These are phyloP conservation scores for Combretum micranthum DNA, from an alignment of 345 rosid genomes.

Conservation along the genomic window DNA sequence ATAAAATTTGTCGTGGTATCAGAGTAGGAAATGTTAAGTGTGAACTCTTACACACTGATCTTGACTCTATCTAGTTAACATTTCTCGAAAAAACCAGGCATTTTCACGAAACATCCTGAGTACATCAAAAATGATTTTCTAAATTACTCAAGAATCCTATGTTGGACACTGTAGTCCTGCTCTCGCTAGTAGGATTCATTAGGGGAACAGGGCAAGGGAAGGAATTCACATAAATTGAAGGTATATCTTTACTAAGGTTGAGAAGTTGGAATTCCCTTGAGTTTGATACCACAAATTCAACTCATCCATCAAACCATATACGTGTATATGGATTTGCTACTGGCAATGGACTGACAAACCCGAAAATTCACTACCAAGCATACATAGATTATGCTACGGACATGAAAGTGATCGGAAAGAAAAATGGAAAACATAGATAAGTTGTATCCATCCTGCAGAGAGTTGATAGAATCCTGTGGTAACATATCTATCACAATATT, in stretches of 20 bases:
- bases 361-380: conserved; percentile 69
- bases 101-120: conserved; percentile 63
- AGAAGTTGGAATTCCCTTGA: no score
- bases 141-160: conserved; percentile 83
- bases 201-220: conserved; percentile 70
- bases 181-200: conserved; percentile 55
- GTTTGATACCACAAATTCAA: no score
- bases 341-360: conserved; percentile 80
- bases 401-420: conserved; percentile 37
- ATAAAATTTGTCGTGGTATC: background rate
- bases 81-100: conserved; percentile 24
- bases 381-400: conserved; percentile 67
- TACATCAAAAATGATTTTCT: conserved; percentile 65
- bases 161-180: conserved; percentile 93
- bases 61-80: no score
- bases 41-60: no score
- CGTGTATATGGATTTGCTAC: conserved; percentile 81
- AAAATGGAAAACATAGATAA: conserved; percentile 38
- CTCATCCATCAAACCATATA: no score
- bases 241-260: conserved; percentile 14
- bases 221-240: conserved; percentile 76
- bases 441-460: conserved; percentile 36
- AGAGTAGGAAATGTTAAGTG: background rate
- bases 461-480: conserved; percentile 45
- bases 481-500: no score